Base-by-base conservation (phyloP, 2,329 filamentous ascomycete species). In the Fusarium graminum region DNA sequence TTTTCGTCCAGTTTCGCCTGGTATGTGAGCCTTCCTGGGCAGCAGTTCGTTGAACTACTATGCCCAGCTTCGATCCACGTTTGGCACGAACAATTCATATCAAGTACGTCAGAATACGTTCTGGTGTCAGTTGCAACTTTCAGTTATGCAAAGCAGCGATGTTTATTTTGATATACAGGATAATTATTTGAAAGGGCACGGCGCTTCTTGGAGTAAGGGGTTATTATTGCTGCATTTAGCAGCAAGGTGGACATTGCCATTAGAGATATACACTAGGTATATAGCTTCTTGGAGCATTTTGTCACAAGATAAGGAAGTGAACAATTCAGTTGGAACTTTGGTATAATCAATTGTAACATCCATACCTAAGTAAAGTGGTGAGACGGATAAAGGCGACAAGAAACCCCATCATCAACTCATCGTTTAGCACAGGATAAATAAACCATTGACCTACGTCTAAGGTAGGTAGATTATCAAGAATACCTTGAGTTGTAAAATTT, bases 131-230 rank as follows among this genome's bases (percentile, higher is more conserved):
- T 16, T 29, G 42, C 25, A 30, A n/a, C 22, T 45, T n/a, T 25
- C 41, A 25, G 29, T 26, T 14, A 32, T 19, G 40, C 32, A 38
- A 28, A n/a, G 22, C 38, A 17, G n/a, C 11, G 17, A 61, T 28
- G n/a, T 39, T 47, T 44, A 26, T 30, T 30, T 42, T 29, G 40
- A 14, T 32, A 36, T 36, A 28, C 26, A 43, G 28, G 19, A 41
- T 29, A 32, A 57, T 34, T 28, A 36, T 28, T 26, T 47, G 32
- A 52, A n/a, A 39, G 38, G 22, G 34, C 28, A 28, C 32, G 62
- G 51, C 56, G 63, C 62, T 52, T 50, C n/a, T 19, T 41, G 63
- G 63, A 66, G 62, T 61, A 62, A 34, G 25, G 32, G 32, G 32
- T 25, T 32, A 40, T 42, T 29, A 49, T 52, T 58, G 56, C 25